A percentile compares a stretch with the other conserved stretches of the same genome.
Evolutionary conservation across 306 rosid species (phyloP).

Genomic region (Cicer arietinum): DNA sequence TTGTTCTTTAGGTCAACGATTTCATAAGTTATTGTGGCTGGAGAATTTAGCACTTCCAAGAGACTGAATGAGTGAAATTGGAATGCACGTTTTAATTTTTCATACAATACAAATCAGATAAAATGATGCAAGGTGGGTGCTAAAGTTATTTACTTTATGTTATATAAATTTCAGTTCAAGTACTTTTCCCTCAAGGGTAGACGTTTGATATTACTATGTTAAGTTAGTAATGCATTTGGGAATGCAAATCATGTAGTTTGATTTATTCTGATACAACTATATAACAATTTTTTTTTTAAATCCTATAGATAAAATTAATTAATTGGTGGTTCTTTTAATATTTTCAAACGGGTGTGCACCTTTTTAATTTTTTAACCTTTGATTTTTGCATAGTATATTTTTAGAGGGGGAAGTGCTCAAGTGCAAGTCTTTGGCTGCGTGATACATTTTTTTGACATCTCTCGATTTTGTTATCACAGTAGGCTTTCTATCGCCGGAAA

Average conservation of each 20-base stretch:
- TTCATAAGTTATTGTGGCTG: slow-evolving; percentile 34
- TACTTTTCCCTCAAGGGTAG: background rate
- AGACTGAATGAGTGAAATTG: background rate
- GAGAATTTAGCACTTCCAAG: slow-evolving; percentile 17
- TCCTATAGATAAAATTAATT: background rate
- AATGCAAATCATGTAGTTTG: slow-evolving; percentile 21
- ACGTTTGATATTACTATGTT: slow-evolving; percentile 9
- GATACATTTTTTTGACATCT: slow-evolving; percentile 52
- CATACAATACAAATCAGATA: slow-evolving; percentile 55
- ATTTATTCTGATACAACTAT: slow-evolving; percentile 20
- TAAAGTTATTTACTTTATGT: background rate
- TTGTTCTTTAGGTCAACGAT: slow-evolving; percentile 37
- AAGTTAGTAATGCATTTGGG: slow-evolving; percentile 6
- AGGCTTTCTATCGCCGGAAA: slow-evolving; percentile 90
- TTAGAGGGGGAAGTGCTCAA: slow-evolving; percentile 14
- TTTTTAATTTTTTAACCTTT: background rate
- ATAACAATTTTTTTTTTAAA: slow-evolving; percentile 19
- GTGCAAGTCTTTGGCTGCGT: slow-evolving; percentile 19
- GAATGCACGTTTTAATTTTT: slow-evolving; percentile 35
- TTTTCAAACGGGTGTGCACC: background rate
- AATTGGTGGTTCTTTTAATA: background rate
- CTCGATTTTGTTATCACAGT: slow-evolving; percentile 92
- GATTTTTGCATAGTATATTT: background rate
- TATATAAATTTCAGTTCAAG: slow-evolving; percentile 23
- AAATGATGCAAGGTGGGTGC: slow-evolving; percentile 55